Evolutionary conservation across 345 rosid genomes (phyloP), one percentile per base, ranked within the genome.

Genomic region (Salix caprea): DNA sequence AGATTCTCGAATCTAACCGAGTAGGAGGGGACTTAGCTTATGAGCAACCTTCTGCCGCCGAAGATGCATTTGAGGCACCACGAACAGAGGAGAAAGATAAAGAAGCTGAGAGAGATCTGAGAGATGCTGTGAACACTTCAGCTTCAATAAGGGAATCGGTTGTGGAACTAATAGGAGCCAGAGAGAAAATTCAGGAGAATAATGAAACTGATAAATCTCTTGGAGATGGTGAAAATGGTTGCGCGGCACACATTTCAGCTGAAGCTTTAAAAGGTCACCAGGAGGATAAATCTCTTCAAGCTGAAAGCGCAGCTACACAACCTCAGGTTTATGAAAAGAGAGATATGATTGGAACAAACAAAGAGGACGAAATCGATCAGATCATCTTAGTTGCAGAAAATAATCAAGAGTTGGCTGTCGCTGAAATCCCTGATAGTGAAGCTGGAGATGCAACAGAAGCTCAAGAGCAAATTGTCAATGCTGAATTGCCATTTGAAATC

Each of bases 1-100:
- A 65, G 77, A 77, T 68, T 69, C 52, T 28, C 69, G 86, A 81
- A 23, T 37, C 58, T 21, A 70, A 42, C 76, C 82, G 67, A 58
- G 26, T 28, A n/a, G 69, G 18, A 28, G 73, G 71, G 52, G 74
- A 68, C 67, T 70, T 44, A 44, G 65, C 50, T 44, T 46, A 48
- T 60, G 79, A 79, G 13, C 82, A 75, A 21, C 36, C 64, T 80
- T 76, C 77, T 18, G 65, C 71, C n/a, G 21, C 65, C 24, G 83
- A 77, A 54, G 80, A 76, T 23, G 83, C 64, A 48, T 26, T 73
- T 72, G 74, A 77, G 36, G 79, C 64, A 66, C 61, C 50, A 14
- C 24, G 0, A 56, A 46, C 39, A 65, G 77, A 21, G 65, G 86
- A 80, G 69, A 68, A 77, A 26, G 69, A n/a, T n/a, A 69, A 32